Conservation (phyloP, 805 yeast species). For the Starmerella cellae region DNA sequence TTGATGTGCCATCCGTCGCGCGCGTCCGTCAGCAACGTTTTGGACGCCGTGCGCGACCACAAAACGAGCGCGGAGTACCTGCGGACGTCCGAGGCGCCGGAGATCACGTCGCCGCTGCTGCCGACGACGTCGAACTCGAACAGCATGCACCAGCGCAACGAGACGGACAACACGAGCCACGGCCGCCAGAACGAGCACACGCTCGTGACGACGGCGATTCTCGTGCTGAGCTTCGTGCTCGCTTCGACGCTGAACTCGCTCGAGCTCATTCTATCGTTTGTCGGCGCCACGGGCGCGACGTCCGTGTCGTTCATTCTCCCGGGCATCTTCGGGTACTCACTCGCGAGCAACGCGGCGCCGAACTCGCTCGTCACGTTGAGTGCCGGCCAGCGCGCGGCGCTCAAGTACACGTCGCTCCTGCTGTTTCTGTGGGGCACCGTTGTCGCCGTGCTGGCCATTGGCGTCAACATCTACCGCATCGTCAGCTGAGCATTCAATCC, state of each 20-base stretch:
- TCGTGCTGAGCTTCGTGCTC: slow-evolving; percentile 44
- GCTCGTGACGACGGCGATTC: slow-evolving; percentile 33
- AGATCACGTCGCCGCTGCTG: slow-evolving; percentile 2
- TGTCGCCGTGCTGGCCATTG: slow-evolving; percentile 57
- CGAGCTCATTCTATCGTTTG: slow-evolving; percentile 71
- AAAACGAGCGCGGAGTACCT: background rate
- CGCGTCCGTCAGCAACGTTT: slow-evolving; percentile 62
- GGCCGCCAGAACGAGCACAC: slow-evolving; percentile 23
- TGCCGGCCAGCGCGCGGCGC: slow-evolving; percentile 2
- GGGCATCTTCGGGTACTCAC: slow-evolving; percentile 68
- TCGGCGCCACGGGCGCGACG: slow-evolving; percentile 89
- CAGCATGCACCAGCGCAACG: no score
- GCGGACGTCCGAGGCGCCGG: background rate
- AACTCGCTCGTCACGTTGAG: slow-evolving; percentile 15
- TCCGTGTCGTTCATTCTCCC: slow-evolving; percentile 84
- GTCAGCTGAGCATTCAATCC: no score
- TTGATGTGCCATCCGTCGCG: slow-evolving; percentile 85
- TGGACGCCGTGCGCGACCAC: slow-evolving; percentile 30
- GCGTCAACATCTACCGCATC: slow-evolving; percentile 21
- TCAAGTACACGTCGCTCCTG: slow-evolving; percentile 36
- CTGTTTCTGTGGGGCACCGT: slow-evolving; percentile 55
- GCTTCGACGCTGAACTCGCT: slow-evolving; percentile 60
- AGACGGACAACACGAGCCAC: slow-evolving; percentile 1
- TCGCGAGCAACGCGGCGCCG: slow-evolving; percentile 35
- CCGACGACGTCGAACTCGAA: background rate